Percentiles rank a stretch among this genome's conserved stretches.
Evolutionary conservation across 345 rosid species (phyloP).

Genomic region (Erucastrum elatum): DNA sequence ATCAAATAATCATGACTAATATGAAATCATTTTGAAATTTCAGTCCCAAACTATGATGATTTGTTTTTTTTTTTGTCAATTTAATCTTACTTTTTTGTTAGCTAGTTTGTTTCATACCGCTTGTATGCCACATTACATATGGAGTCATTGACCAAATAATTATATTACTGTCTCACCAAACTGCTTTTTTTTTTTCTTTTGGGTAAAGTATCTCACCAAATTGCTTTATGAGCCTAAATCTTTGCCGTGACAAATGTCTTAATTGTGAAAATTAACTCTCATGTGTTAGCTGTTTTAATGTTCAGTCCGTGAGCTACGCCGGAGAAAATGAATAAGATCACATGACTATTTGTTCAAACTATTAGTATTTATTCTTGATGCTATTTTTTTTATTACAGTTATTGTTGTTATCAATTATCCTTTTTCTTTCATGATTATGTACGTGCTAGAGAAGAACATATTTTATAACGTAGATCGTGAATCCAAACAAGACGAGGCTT

Average conservation of each 20-base stretch:
- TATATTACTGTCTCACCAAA: not conserved
- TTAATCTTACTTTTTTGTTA: not conserved
- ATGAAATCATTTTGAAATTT: not conserved
- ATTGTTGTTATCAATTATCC: constrained; percentile 12
- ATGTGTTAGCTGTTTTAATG: constrained; percentile 4
- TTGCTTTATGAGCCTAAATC: constrained; percentile 1
- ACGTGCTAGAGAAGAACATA: not conserved
- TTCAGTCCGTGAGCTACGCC: constrained; percentile 32
- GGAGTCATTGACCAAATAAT: not conserved
- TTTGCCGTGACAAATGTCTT: constrained; percentile 16
- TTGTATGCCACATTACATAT: not conserved
- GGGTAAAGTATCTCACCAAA: constrained; percentile 1
- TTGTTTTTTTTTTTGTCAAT: not conserved
- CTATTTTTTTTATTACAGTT: constrained; percentile 16
- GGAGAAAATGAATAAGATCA: constrained; percentile 23
- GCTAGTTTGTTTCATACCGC: not conserved
- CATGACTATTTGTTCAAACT: constrained; percentile 29
- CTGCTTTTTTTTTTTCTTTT: not conserved
- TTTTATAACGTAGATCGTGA: not conserved
- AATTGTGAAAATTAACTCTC: not conserved
- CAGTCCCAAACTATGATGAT: too few relatives aligned
- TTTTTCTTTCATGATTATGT: constrained; percentile 2
- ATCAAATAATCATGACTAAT: not conserved
- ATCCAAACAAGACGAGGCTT: not conserved
- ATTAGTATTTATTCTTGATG: constrained; percentile 17